Conservation (phyloP, 129 eudicot species). For the Silybum marianum region DNA sequence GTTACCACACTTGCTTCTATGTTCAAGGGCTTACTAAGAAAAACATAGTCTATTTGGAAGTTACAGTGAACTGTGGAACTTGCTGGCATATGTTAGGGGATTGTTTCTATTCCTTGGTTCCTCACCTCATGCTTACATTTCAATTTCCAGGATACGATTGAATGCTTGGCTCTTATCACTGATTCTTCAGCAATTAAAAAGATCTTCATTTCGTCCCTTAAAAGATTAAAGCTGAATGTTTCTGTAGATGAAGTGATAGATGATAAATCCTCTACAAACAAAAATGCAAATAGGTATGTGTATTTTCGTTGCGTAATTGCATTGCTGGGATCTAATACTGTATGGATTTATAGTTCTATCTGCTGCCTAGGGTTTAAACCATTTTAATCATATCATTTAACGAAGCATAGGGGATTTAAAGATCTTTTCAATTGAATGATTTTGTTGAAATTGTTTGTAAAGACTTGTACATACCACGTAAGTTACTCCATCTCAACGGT, state of each 20-base stretch:
- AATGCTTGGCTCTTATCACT: constrained; percentile 66
- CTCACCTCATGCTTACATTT: constrained; percentile 25
- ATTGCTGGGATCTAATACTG: constrained; percentile 19
- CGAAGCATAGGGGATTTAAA: not conserved
- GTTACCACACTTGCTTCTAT: not conserved
- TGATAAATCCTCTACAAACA: constrained; percentile 15
- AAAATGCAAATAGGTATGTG: constrained; percentile 52
- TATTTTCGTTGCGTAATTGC: not conserved
- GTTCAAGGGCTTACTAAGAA: not conserved
- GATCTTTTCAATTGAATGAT: not conserved
- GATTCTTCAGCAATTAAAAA: constrained; percentile 56
- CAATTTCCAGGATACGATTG: constrained; percentile 64
- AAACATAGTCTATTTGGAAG: not conserved
- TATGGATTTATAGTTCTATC: not conserved
- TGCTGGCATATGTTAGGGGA: not conserved
- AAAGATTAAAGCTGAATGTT: constrained; percentile 50
- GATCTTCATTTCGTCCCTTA: constrained; percentile 59
- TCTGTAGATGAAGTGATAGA: constrained; percentile 38
- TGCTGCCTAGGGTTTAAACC: not conserved
- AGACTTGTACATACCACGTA: too few species aligned
- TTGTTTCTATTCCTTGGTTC: not conserved
- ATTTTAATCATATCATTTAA: not conserved
- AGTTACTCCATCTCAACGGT: too few species aligned
- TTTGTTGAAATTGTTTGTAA: too few species aligned
- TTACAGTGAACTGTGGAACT: constrained; percentile 8